Evolutionary conservation across 352 stramenopile species (phyloP).

Genomic region (Achlya hypogyna): DNA sequence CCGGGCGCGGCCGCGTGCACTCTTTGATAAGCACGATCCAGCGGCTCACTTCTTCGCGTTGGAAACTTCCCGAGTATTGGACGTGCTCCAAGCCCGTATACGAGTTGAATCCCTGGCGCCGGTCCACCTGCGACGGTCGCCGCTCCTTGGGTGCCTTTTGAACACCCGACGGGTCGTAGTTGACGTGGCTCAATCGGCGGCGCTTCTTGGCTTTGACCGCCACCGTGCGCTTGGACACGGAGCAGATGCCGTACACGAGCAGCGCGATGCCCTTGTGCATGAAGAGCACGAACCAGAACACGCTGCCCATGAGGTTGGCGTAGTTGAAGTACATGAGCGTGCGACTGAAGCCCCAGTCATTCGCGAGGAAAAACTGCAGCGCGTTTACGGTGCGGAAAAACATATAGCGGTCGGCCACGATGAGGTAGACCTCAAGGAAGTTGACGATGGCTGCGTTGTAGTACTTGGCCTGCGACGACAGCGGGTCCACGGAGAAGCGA

Average conservation of each 20-base stretch:
- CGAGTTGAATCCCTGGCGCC: neutral
- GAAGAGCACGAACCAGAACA: neutral
- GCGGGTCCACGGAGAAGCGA: neutral
- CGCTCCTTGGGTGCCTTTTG: neutral
- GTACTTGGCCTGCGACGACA: neutral
- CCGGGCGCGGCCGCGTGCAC: neutral
- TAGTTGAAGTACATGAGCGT: neutral
- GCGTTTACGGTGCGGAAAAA: neutral
- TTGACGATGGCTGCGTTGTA: neutral
- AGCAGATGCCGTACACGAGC: neutral
- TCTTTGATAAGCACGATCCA: neutral
- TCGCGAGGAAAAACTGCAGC: neutral
- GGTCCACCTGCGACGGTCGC: neutral
- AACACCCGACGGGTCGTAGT: neutral
- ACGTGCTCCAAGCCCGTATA: neutral
- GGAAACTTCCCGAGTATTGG: neutral
- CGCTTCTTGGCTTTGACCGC: neutral
- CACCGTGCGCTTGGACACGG: neutral
- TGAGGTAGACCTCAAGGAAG: neutral
- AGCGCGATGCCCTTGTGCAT: neutral
- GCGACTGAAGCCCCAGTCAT: neutral
- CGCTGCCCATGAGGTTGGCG: slow-evolving; percentile 1
- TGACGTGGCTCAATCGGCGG: neutral
- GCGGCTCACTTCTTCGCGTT: neutral
- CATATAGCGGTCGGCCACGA: neutral